Percentiles rank a stretch among this genome's conserved stretches.
Conservation (phyloP, 164 flowering plant species). For the Tetrastigma voinierianum region DNA sequence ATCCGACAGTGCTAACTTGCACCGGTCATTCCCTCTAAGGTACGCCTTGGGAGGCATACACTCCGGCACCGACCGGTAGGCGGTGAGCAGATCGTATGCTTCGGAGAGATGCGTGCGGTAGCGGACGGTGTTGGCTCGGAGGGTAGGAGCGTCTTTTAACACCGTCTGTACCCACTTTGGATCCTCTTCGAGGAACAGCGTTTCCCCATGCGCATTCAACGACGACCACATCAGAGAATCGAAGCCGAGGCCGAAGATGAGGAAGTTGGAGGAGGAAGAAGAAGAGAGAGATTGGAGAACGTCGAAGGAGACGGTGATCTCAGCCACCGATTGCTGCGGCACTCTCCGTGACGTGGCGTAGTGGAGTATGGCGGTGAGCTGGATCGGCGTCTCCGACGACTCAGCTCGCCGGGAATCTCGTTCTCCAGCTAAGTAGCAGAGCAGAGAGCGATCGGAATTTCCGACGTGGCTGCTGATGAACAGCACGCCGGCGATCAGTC, state of each 20-base stretch:
- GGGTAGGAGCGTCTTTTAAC: slow-evolving; percentile 38
- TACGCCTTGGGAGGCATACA: slow-evolving; percentile 33
- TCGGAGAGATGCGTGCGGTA: slow-evolving; percentile 57
- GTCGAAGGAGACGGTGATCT: slow-evolving; percentile 38
- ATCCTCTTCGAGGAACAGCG: slow-evolving; percentile 72
- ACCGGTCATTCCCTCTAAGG: slow-evolving; percentile 41
- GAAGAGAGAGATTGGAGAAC: slow-evolving; percentile 28
- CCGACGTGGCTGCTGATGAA: slow-evolving; percentile 8
- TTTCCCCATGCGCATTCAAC: slow-evolving; percentile 46
- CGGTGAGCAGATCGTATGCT: slow-evolving; percentile 42
- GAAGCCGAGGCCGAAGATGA: slow-evolving; percentile 61
- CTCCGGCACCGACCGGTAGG: slow-evolving; percentile 30
- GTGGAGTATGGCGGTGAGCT: slow-evolving; percentile 49
- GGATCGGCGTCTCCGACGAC: slow-evolving; percentile 21
- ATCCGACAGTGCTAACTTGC: slow-evolving; percentile 51
- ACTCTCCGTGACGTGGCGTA: slow-evolving; percentile 47
- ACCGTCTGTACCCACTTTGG: slow-evolving; percentile 62
- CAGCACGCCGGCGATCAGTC: slow-evolving; percentile 14
- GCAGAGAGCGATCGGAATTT: background rate
- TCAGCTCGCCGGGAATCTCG: background rate
- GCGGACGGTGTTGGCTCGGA: slow-evolving; percentile 47
- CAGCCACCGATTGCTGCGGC: slow-evolving; percentile 43
- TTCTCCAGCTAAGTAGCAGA: slow-evolving; percentile 10
- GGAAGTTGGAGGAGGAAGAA: slow-evolving; percentile 49
- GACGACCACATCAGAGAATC: slow-evolving; percentile 62